phyloP scores from a whole-genome alignment of 176 grass and related monocot genomes.

The Cocos nucifera region DNA sequence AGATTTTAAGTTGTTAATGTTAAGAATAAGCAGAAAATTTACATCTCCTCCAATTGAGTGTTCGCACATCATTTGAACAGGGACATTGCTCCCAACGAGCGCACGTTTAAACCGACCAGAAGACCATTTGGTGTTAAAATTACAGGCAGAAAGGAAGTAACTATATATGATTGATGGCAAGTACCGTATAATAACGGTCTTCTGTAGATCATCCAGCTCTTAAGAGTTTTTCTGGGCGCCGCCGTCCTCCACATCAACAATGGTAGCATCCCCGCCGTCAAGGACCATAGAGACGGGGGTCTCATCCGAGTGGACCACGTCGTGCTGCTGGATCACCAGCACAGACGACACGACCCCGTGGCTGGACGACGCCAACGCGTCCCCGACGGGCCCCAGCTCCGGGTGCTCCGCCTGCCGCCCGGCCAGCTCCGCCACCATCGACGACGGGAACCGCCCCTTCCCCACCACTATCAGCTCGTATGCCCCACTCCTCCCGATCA shows the following conservation, averaged over 20 bases:
- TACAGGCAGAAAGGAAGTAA: too few relatives aligned
- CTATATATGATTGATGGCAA: too few relatives aligned
- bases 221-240: neutral
- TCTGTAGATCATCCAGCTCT: too few relatives aligned
- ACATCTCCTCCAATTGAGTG: too few relatives aligned
- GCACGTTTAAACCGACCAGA: too few relatives aligned
- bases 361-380: slow-evolving; percentile 42
- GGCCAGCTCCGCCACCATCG: slow-evolving; percentile 60
- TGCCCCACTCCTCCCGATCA: slow-evolving; percentile 52
- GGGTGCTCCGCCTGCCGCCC: slow-evolving; percentile 61
- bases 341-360: slow-evolving; percentile 56
- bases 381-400: slow-evolving; percentile 90
- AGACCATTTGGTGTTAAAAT: too few relatives aligned
- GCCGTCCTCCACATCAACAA: neutral
- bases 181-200: too few relatives aligned
- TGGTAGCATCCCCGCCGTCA: slow-evolving; percentile 26
- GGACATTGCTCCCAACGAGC: too few relatives aligned
- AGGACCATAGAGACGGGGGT: slow-evolving; percentile 49
- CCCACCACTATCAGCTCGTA: slow-evolving; percentile 67
- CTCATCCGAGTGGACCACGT: slow-evolving; percentile 63
- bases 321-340: slow-evolving; percentile 82
- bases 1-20: too few relatives aligned
- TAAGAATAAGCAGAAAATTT: too few relatives aligned
- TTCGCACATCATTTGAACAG: too few relatives aligned
- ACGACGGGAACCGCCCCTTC: slow-evolving; percentile 56